These are phyloP conservation scores for Sugiyamaella americana DNA, from an alignment of 805 yeast species.

Conservation along the genomic window DNA sequence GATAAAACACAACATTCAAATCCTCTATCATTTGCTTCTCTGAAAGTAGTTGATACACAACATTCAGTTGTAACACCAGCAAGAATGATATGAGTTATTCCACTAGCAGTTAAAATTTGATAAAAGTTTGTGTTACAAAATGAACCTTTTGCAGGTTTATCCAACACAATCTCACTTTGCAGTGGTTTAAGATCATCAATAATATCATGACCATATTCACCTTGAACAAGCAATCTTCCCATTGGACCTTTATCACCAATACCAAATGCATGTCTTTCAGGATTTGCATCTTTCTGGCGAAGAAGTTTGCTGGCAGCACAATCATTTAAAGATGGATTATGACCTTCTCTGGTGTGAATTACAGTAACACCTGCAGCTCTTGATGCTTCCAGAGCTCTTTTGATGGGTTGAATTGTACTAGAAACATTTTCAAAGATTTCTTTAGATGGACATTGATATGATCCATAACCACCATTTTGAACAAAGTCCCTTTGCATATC, in stretches of 20 bases:
- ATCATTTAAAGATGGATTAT: constrained; percentile 27
- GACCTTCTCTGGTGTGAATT: constrained; percentile 33
- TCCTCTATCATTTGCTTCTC: constrained; percentile 33
- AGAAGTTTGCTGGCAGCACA: constrained; percentile 28
- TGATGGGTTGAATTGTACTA: constrained; percentile 21
- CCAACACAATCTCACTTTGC: constrained; percentile 27
- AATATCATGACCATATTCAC: constrained; percentile 33
- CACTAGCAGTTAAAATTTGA: constrained; percentile 26
- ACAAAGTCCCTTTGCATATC: constrained; percentile 34
- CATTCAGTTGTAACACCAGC: constrained; percentile 34
- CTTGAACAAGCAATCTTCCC: constrained; percentile 30
- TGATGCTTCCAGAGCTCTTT: constrained; percentile 24
- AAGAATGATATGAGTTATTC: constrained; percentile 28
- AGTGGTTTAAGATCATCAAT: constrained; percentile 30
- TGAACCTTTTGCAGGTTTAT: constrained; percentile 33
- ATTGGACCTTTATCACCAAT: constrained; percentile 33
- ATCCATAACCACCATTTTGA: constrained; percentile 29
- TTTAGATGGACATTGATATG: constrained; percentile 26
- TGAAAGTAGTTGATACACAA: constrained; percentile 32
- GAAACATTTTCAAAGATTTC: constrained; percentile 27
- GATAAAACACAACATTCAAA: constrained; percentile 29
- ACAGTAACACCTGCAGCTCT: constrained; percentile 28
- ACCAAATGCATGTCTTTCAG: constrained; percentile 19
- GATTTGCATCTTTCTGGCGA: constrained; percentile 25
- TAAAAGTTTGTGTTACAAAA: constrained; percentile 32